Evolutionary conservation across 1,284 basidiomycete genomes (phyloP).

Genomic region (Flammula alnicola): DNA sequence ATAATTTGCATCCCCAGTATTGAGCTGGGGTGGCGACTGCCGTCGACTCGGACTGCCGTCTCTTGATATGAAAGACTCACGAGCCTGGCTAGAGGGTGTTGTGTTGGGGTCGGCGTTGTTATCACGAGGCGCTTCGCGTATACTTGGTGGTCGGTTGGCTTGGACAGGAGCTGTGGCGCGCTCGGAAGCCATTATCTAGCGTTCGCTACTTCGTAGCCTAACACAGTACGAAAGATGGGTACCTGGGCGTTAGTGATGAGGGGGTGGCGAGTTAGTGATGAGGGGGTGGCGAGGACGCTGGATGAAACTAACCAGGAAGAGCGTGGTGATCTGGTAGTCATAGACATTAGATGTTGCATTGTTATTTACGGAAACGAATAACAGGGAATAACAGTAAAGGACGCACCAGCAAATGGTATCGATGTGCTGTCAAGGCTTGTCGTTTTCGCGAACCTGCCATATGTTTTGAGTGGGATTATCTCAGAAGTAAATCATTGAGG

Average conservation of each 20-base stretch:
- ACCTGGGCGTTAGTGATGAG: neutral
- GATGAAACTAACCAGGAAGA: no score
- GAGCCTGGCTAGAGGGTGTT: neutral
- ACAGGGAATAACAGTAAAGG: neutral
- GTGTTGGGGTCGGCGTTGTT: neutral
- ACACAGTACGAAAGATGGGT: conserved; percentile 1
- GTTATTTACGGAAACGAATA: neutral
- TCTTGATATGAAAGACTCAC: conserved; percentile 1
- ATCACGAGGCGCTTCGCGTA: neutral
- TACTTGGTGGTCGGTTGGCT: conserved; percentile 1
- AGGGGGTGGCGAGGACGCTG: neutral
- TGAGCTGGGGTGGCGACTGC: neutral
- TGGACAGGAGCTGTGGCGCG: conserved; percentile 6
- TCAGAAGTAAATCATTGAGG: no score
- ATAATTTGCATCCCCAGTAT: neutral
- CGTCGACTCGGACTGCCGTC: neutral
- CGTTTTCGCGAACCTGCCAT: conserved; percentile 10
- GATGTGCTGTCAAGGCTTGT: no score
- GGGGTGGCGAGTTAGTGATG: neutral
- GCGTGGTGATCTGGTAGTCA: neutral
- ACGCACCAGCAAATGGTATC: neutral
- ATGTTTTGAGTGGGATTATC: conserved; percentile 14
- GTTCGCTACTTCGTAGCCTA: neutral
- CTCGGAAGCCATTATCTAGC: conserved; percentile 11
- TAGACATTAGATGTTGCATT: conserved; percentile 1